Base-by-base conservation (phyloP, 2,329 filamentous ascomycete genomes). In the Helotiales sp. region DNA sequence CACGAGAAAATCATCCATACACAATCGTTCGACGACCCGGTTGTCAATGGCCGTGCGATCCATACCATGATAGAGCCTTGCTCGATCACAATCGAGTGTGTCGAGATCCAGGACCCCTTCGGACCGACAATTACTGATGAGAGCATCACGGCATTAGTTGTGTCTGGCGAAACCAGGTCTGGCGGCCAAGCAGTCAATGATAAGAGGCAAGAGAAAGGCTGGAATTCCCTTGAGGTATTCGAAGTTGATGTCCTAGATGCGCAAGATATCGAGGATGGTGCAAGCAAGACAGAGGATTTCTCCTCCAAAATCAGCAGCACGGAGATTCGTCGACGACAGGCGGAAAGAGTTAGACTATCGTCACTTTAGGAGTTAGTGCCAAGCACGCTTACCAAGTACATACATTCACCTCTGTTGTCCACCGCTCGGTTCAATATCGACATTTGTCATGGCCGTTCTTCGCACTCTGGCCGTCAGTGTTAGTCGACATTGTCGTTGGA, bases 261-360 rank as follows among this genome's bases (percentile, higher is more conserved):
- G 2, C 79, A 82, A 36, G 83, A 85, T 52, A 76, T 79, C 42
- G 74, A 77, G n/a, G 75, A 77, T 1, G 67, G 66, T 40, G 68
- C 48, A 46, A 73, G 66, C n/a, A 76, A 74, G 63, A 76, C 71
- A 12, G 82, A 86, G 56, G 80, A 82, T 63, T 96, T 96, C 73
- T 84, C 87, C 25, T 82, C 83, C 60, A 98, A 97, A 76, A 90
- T 97, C 66, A 96, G 92, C 77, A 97, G 93, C 74, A 96, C 93
- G 0, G 89, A 89, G 57, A 96, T 96, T 65, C 79, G 88, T 63
- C 80, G 81, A 60, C 78, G 79, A 40, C 73, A 65, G 62, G 64
- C 69, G 5, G 70, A 71, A 49, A 58, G 52, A 8, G 52, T 59
- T 42, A 55, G 49, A 10, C 58, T 13, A 8, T 65, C 63, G 19